Evolutionary conservation across 352 stramenopile species (phyloP).

Genomic region (Phytophthora vignae): DNA sequence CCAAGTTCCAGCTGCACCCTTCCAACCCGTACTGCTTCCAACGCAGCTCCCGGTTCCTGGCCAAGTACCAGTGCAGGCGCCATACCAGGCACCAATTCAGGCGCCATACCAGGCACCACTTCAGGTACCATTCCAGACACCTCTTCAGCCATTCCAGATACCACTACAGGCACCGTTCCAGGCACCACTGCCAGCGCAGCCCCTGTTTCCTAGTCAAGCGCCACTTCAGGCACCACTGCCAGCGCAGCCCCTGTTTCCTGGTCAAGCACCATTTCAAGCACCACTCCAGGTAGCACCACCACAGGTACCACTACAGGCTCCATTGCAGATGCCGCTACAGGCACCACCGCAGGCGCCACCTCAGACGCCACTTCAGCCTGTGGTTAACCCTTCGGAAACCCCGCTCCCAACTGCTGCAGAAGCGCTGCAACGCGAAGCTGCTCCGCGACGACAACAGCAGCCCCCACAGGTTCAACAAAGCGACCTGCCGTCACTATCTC

Average conservation of each 20-base stretch:
- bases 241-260: constrained; percentile 3
- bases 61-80: background rate
- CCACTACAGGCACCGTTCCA: too few species aligned
- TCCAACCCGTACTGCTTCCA: constrained; percentile 14
- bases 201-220: constrained; percentile 1
- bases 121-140: too few species aligned
- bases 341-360: background rate
- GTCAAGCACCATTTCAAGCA: constrained; percentile 7
- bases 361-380: constrained; percentile 12
- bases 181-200: background rate
- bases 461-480: constrained; percentile 64
- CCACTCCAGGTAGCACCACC: constrained; percentile 1
- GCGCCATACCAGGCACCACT: too few species aligned
- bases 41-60: background rate
- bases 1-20: constrained; percentile 6
- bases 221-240: too few species aligned
- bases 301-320: background rate
- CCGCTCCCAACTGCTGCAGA: constrained; percentile 33
- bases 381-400: constrained; percentile 12
- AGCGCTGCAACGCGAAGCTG: constrained; percentile 27
- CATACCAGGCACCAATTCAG: too few species aligned
- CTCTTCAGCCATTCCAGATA: too few species aligned
- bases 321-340: background rate
- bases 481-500: constrained; percentile 44
- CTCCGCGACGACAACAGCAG: constrained; percentile 42